These are phyloP conservation scores for Suillus placidus DNA, from an alignment of 768 basidiomycete species.

Conservation along the genomic window DNA sequence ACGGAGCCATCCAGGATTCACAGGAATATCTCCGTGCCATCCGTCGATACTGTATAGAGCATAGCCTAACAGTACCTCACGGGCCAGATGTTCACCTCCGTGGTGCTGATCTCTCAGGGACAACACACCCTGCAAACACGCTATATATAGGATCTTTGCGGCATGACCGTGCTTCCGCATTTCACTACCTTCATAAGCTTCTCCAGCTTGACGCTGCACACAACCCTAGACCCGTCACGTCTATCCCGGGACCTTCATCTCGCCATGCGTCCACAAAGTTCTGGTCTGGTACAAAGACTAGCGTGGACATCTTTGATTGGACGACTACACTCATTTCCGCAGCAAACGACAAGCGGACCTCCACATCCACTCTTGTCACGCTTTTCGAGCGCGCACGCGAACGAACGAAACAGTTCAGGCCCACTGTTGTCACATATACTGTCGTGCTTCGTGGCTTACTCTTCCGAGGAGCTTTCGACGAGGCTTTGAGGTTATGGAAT, in stretches of 20 bases:
- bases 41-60: slow-evolving; percentile 27
- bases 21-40: slow-evolving; percentile 44
- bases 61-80: slow-evolving; percentile 25
- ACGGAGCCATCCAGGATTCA: slow-evolving; percentile 46
- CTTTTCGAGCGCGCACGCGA: slow-evolving; percentile 40
- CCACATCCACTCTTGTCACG: slow-evolving; percentile 37
- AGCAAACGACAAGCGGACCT: slow-evolving; percentile 40
- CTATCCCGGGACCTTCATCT: not conserved
- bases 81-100: slow-evolving; percentile 1
- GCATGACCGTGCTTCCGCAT: slow-evolving; percentile 46
- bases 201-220: slow-evolving; percentile 28
- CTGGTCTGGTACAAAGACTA: slow-evolving; percentile 26
- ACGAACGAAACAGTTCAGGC: slow-evolving; percentile 34
- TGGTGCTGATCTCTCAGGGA: slow-evolving; percentile 17
- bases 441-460: slow-evolving; percentile 57
- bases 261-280: slow-evolving; percentile 4
- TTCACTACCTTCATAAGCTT: slow-evolving; percentile 47
- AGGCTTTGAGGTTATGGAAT: slow-evolving; percentile 49
- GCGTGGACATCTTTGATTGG: slow-evolving; percentile 48
- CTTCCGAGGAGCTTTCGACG: slow-evolving; percentile 39
- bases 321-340: slow-evolving; percentile 50
- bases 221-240: slow-evolving; percentile 13
- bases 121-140: slow-evolving; percentile 44
- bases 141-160: slow-evolving; percentile 45
- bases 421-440: slow-evolving; percentile 53